Evolutionary conservation across 2,329 filamentous ascomycete genomes (phyloP).

Genomic region (Neophaeococcomyces aloes): DNA sequence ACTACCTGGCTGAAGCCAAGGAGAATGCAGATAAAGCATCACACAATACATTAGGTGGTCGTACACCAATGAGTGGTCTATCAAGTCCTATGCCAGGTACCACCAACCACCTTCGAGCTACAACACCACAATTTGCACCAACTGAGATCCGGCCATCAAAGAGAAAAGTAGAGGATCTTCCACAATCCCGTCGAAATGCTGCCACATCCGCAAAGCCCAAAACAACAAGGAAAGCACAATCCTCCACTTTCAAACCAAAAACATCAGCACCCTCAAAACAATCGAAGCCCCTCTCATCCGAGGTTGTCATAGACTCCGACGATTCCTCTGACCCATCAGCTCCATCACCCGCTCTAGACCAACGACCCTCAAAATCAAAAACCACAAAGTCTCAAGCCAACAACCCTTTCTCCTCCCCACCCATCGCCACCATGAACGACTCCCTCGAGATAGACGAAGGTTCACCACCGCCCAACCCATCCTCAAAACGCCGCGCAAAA

Average conservation of each 20-base stretch:
- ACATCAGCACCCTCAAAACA: neutral
- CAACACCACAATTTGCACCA: constrained; percentile 27
- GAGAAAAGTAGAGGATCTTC: neutral
- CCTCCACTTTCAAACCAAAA: constrained; percentile 1
- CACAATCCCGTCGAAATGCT: constrained; percentile 3
- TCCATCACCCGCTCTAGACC: neutral
- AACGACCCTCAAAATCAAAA: neutral
- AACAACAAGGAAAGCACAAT: constrained; percentile 11
- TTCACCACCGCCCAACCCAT: constrained; percentile 30
- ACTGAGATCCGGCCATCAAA: constrained; percentile 10
- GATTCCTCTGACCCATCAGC: constrained; percentile 5
- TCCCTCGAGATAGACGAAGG: constrained; percentile 41
- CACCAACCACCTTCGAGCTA: constrained; percentile 23
- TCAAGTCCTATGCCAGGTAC: constrained; percentile 27
- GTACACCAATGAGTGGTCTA: constrained; percentile 26
- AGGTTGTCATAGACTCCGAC: constrained; percentile 15
- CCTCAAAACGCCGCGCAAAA: constrained; percentile 6
- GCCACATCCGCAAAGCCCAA: constrained; percentile 14
- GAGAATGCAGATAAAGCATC: constrained; percentile 25
- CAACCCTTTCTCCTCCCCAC: neutral
- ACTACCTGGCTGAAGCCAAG: constrained; percentile 36
- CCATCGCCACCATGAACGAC: constrained; percentile 23
- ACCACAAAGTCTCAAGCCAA: neutral
- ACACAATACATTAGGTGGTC: constrained; percentile 10
- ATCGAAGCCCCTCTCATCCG: constrained; percentile 10